Percentiles rank a stretch among this genome's conserved stretches.
Evolutionary conservation across 495 filamentous ascomycete genomes (phyloP).

Genomic region (Staphylotrichum tortipilum): DNA sequence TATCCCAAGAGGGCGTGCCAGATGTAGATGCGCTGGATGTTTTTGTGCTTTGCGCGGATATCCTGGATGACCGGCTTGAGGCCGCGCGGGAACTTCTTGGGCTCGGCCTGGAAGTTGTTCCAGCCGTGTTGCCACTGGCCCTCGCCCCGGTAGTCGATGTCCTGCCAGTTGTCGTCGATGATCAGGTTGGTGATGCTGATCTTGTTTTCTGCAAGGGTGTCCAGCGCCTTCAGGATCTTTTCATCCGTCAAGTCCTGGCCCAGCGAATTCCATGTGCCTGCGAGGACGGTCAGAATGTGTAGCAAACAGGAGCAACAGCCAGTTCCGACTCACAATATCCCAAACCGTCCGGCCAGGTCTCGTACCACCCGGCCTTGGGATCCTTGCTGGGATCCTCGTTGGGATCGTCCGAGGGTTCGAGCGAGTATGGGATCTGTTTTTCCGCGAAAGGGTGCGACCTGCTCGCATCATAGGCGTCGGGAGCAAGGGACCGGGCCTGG

Average conservation of each 20-base stretch:
- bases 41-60: slow-evolving; percentile 61
- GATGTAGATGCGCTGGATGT: slow-evolving; percentile 77
- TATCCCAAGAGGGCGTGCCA: slow-evolving; percentile 97
- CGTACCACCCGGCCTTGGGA: slow-evolving; percentile 61
- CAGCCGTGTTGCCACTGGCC: slow-evolving; percentile 45
- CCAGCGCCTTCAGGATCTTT: slow-evolving; percentile 67
- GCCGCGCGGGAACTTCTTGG: slow-evolving; percentile 68
- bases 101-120: slow-evolving; percentile 77
- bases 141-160: slow-evolving; percentile 46
- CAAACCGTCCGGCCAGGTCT: slow-evolving; percentile 82
- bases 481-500: slow-evolving; percentile 64
- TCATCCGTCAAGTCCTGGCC: slow-evolving; percentile 74
- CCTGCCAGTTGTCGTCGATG: slow-evolving; percentile 97
- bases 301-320: background rate
- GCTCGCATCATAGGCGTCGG: slow-evolving; percentile 13
- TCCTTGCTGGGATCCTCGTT: slow-evolving; percentile 9
- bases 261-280: slow-evolving; percentile 86
- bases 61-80: slow-evolving; percentile 56
- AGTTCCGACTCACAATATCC: slow-evolving; percentile 45
- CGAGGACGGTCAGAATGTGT: background rate
- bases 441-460: no score
- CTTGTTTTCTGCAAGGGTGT: slow-evolving; percentile 57
- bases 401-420: slow-evolving; percentile 20
- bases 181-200: slow-evolving; percentile 77
- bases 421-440: no score